Percentiles rank a stretch among this genome's conserved stretches.
Conservation (phyloP, 1,284 basidiomycete genomes). For the Boletus subluridellus region DNA sequence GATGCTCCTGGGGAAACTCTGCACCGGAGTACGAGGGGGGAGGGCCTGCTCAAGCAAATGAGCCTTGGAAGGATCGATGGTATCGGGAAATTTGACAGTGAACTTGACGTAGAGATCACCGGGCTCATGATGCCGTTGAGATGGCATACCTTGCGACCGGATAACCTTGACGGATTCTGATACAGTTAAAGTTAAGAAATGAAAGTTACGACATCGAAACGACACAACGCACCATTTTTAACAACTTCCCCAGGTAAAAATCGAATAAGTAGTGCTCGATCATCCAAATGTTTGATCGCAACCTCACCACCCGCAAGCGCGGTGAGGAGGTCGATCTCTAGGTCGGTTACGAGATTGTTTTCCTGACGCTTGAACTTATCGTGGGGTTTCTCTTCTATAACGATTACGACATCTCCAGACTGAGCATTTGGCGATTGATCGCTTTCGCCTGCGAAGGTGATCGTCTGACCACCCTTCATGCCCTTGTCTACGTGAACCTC, state of each 20-base stretch:
- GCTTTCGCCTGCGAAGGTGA: constrained; percentile 92
- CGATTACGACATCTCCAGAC: constrained; percentile 96
- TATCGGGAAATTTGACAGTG: constrained; percentile 87
- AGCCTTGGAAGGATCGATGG: constrained; percentile 68
- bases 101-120: constrained; percentile 93
- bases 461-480: constrained; percentile 97
- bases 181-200: constrained; percentile 9
- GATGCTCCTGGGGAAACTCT: constrained; percentile 66
- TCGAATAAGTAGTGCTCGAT: constrained; percentile 82
- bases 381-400: constrained; percentile 95
- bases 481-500: constrained; percentile 99
- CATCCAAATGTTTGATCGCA: constrained; percentile 90
- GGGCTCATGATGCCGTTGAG: constrained; percentile 93
- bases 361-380: constrained; percentile 90
- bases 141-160: constrained; percentile 96
- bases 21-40: constrained; percentile 71
- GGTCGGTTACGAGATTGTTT: constrained; percentile 85
- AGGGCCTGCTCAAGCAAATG: constrained; percentile 83
- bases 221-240: constrained; percentile 71
- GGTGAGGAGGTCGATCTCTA: constrained; percentile 91
- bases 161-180: constrained; percentile 89
- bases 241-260: constrained; percentile 90
- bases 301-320: constrained; percentile 93
- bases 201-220: constrained; percentile 8
- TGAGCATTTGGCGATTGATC: constrained; percentile 91